Conservation (phyloP, 2,329 filamentous ascomycete species). For the Dothistroma pini region DNA sequence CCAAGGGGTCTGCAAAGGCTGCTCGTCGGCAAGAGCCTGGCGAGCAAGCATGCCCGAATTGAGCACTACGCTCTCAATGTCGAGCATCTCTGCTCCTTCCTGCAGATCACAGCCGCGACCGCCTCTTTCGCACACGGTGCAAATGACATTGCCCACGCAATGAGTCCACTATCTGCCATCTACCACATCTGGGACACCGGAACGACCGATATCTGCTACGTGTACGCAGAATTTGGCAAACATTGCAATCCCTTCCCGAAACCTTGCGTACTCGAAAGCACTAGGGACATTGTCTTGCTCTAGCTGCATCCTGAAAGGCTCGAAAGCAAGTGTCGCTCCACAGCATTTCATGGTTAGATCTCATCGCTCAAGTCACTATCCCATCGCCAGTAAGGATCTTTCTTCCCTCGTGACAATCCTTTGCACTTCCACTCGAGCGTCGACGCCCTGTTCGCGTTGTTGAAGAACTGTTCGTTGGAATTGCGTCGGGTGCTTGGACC, state of each 20-base stretch:
- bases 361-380: neutral
- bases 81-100: conserved; percentile 61
- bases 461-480: neutral
- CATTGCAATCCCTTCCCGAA: too few relatives aligned
- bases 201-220: conserved; percentile 9
- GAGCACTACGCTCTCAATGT: conserved; percentile 58
- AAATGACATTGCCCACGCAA: conserved; percentile 58
- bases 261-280: too few relatives aligned
- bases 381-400: neutral
- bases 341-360: neutral
- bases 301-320: neutral
- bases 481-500: neutral
- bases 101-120: conserved; percentile 64
- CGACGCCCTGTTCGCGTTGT: neutral
- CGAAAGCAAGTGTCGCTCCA: neutral
- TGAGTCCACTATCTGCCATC: conserved; percentile 59
- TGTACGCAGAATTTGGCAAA: too few relatives aligned
- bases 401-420: neutral
- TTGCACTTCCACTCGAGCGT: neutral
- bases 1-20: neutral
- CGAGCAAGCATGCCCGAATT: conserved; percentile 54
- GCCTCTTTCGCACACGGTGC: conserved; percentile 66
- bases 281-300: too few relatives aligned
- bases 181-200: conserved; percentile 56
- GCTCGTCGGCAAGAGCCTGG: conserved; percentile 42